Conservation (phyloP, 495 filamentous ascomycete genomes). For the Talaromyces thailandensis region DNA sequence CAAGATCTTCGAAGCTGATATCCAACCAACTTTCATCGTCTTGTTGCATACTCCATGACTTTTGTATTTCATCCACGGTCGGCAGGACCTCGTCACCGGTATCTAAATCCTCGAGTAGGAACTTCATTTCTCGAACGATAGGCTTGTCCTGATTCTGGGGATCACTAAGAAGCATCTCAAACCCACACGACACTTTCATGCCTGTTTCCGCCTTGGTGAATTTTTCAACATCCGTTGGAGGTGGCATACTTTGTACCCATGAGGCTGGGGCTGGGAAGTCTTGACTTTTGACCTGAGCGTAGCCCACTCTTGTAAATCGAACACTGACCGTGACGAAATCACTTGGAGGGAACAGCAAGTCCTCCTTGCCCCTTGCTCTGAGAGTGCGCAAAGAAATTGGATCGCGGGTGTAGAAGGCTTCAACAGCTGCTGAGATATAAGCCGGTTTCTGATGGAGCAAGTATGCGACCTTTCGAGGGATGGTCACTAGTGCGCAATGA, state of each 20-base stretch:
- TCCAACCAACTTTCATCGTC: conserved; percentile 92
- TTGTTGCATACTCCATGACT: conserved; percentile 52
- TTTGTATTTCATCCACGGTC: conserved; percentile 58
- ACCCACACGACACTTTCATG: conserved; percentile 83
- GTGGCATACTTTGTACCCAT: conserved; percentile 43
- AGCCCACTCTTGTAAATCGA: conserved; percentile 79
- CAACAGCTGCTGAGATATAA: conserved; percentile 71
- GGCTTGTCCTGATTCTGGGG: conserved; percentile 56
- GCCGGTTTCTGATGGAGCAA: conserved; percentile 65
- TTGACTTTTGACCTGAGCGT: conserved; percentile 87
- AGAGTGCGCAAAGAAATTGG: conserved; percentile 67
- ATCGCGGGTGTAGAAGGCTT: conserved; percentile 90
- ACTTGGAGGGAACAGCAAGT: conserved; percentile 56
- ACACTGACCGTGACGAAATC: conserved; percentile 74
- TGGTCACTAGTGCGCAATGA: conserved; percentile 59
- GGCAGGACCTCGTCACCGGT: conserved; percentile 55
- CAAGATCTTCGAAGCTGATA: conserved; percentile 83
- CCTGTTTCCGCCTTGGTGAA: conserved; percentile 57
- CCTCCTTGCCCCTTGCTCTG: conserved; percentile 32
- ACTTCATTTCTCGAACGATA: conserved; percentile 58
- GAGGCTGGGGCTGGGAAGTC: conserved; percentile 60
- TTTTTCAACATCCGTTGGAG: conserved; percentile 23
- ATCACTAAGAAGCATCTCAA: conserved; percentile 76
- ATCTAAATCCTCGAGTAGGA: conserved; percentile 65
- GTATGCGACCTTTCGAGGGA: conserved; percentile 78